Percentiles rank a stretch among this genome's conserved stretches.
Conservation (phyloP, 306 rosid genomes). For the Hippophae rhamnoides region DNA sequence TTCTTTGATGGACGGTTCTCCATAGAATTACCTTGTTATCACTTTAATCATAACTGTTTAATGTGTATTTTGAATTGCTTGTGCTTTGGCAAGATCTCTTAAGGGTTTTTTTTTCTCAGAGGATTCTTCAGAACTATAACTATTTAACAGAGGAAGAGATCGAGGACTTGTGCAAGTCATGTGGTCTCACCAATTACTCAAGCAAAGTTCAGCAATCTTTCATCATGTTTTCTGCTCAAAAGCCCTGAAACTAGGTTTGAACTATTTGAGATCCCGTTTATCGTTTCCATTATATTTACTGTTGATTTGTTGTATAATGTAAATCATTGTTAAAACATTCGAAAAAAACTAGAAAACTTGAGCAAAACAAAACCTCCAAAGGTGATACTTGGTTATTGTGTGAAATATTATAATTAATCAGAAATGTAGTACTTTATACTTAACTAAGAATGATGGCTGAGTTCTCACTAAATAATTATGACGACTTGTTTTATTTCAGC, state of each 20-base stretch:
- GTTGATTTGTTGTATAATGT: constrained; percentile 15
- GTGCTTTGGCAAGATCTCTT: constrained; percentile 10
- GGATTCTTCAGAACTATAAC: constrained; percentile 33
- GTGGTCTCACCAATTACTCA: constrained; percentile 76
- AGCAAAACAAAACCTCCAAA: constrained; percentile 19
- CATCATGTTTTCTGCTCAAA: constrained; percentile 78
- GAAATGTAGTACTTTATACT: constrained; percentile 10
- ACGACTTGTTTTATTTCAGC: constrained; percentile 5
- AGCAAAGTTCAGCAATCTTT: constrained; percentile 56
- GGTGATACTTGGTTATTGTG: constrained; percentile 19
- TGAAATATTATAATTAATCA: constrained; percentile 18
- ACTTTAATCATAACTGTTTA: not conserved
- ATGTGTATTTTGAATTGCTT: constrained; percentile 2
- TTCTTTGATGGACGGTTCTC: not conserved
- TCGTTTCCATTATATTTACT: constrained; percentile 6
- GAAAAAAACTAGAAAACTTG: constrained; percentile 4
- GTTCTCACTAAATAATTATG: not conserved
- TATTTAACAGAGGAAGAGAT: constrained; percentile 58
- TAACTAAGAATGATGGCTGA: constrained; percentile 8
- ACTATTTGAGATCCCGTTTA: constrained; percentile 21
- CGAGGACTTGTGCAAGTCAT: constrained; percentile 58
- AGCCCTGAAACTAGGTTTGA: constrained; percentile 37
- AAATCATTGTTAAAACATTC: constrained; percentile 12
- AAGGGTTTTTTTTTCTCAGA: constrained; percentile 25
- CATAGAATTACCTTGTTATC: constrained; percentile 2